These are phyloP conservation scores for Trifolium fragiferum DNA, from an alignment of 306 rosid species.

Conservation along the genomic window DNA sequence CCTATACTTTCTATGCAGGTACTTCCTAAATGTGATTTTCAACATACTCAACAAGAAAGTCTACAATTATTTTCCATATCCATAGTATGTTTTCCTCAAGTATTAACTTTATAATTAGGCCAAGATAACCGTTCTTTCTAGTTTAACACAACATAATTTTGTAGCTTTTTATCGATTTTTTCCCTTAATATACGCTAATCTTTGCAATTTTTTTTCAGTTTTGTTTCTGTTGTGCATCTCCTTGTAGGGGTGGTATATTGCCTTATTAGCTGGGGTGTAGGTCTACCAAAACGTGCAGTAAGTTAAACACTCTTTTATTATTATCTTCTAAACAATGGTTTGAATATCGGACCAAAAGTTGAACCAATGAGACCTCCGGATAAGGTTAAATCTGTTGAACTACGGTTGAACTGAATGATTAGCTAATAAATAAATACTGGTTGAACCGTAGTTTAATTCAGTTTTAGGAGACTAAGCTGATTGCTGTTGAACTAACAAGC, in stretches of 20 bases:
- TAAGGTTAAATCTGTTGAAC: neutral
- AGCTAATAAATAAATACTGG: neutral
- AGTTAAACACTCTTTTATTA: neutral
- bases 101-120: neutral
- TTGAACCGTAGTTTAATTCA: neutral
- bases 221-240: conserved; percentile 29
- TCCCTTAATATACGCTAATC: neutral
- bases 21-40: conserved; percentile 32
- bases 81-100: conserved; percentile 14
- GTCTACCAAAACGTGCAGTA: conserved; percentile 24
- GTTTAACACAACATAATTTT: neutral
- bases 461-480: neutral
- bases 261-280: conserved; percentile 14
- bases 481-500: neutral
- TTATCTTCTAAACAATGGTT: neutral
- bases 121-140: conserved; percentile 2
- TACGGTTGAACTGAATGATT: neutral
- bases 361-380: neutral
- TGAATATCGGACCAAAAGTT: neutral
- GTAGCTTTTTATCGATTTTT: neutral
- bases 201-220: conserved; percentile 14
- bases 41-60: conserved; percentile 33
- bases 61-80: conserved; percentile 34
- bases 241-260: conserved; percentile 30
- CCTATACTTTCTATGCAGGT: conserved; percentile 17